Evolutionary conservation across 495 filamentous ascomycete species (phyloP).

Genomic region (Xylaria nigripes): DNA sequence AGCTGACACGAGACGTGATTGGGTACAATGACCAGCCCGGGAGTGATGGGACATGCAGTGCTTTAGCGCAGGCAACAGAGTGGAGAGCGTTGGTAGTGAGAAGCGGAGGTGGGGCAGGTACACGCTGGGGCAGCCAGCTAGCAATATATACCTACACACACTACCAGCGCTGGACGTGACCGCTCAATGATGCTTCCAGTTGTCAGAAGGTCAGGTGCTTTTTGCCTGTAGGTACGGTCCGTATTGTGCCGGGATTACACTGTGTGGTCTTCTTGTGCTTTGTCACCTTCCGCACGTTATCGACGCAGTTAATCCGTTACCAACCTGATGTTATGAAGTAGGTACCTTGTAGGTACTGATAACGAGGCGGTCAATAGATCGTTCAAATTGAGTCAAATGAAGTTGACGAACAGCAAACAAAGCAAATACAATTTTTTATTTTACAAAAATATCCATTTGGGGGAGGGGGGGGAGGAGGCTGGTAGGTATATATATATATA

Average conservation of each 20-base stretch:
- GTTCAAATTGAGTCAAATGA: neutral
- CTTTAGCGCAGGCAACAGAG: slow-evolving; percentile 8
- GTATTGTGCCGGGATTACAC: neutral
- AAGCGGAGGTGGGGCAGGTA: slow-evolving; percentile 8
- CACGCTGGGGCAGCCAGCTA: neutral
- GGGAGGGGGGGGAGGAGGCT: no score
- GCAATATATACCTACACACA: neutral
- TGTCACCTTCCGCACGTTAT: neutral
- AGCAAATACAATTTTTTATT: neutral
- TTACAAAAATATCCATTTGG: no score
- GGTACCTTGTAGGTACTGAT: neutral
- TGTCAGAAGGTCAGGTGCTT: neutral
- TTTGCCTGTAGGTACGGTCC: neutral
- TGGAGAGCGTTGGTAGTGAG: neutral
- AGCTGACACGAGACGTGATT: slow-evolving; percentile 2
- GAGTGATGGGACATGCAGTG: slow-evolving; percentile 8
- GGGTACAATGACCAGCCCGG: neutral
- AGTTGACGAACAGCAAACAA: neutral
- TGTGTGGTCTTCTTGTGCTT: neutral
- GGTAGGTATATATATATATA: no score
- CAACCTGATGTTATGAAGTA: no score
- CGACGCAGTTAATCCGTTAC: neutral
- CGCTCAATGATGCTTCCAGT: neutral
- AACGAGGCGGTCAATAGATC: neutral
- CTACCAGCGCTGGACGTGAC: neutral